Evolutionary conservation across 306 rosid genomes (phyloP).

Genomic region (Amphicarpaea edgeworthii): DNA sequence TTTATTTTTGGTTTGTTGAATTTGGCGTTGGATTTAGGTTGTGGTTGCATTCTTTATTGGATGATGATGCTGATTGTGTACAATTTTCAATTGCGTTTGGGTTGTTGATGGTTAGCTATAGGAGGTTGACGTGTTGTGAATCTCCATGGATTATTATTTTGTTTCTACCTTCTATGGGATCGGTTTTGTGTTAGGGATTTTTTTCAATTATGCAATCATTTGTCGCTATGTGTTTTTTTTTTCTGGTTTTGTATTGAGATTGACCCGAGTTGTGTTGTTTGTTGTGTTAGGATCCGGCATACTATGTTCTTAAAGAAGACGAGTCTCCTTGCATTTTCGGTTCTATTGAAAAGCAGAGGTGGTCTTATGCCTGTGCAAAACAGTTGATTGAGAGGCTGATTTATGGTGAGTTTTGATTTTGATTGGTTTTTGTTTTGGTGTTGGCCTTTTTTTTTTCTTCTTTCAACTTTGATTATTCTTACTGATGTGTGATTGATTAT

Average conservation of each 20-base stretch:
- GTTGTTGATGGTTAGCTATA: neutral
- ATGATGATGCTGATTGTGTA: neutral
- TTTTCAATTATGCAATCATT: slow-evolving; percentile 1
- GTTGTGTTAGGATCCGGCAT: slow-evolving; percentile 78
- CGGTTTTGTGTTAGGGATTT: neutral
- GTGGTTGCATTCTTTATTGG: neutral
- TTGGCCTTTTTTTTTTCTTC: neutral
- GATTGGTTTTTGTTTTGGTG: neutral
- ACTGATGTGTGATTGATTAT: slow-evolving; percentile 36
- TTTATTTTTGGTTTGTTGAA: neutral
- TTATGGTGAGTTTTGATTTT: slow-evolving; percentile 64
- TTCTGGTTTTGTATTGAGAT: slow-evolving; percentile 40
- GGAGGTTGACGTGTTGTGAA: neutral
- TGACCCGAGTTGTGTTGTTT: slow-evolving; percentile 36
- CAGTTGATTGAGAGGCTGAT: slow-evolving; percentile 98
- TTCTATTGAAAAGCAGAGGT: slow-evolving; percentile 91
- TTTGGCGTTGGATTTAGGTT: neutral
- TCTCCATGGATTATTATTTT: neutral
- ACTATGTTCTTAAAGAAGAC: slow-evolving; percentile 88
- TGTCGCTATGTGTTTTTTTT: slow-evolving; percentile 4
- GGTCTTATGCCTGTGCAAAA: slow-evolving; percentile 99
- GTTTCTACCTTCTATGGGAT: slow-evolving; percentile 8
- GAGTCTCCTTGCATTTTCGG: slow-evolving; percentile 96
- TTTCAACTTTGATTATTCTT: neutral
- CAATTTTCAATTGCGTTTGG: neutral